Evolutionary conservation across 805 yeast genomes (phyloP), one percentile per base, ranked within the genome.

Genomic region (Pichia kluyveri): DNA sequence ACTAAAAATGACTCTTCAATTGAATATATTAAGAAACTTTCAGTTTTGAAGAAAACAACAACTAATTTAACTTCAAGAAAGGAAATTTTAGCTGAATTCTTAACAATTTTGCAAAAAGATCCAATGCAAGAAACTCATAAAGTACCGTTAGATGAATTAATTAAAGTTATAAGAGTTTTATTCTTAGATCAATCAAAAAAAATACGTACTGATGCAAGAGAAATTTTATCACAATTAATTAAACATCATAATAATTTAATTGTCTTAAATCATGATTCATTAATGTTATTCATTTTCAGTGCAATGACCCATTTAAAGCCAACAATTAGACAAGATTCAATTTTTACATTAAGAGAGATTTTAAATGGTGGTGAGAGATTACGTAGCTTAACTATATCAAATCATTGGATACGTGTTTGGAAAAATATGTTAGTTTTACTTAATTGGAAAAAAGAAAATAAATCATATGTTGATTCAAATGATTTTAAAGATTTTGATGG

Each of bases 271-370:
- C 69, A 80, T 58, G 67, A 79, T 51, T 66, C 75, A 19, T 60
- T 84, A 47, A 73, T 85, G n/a, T 71, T 91, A 31, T 90, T 84
- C 61, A 72, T 91, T 17, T 85, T 84, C 56, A 83, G 91, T 45
- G 95, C 96, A 4, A 91, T 93, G 96, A 85, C 97, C 17, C 97
- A 93, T 62, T 84, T 93, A 39, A 76, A 76, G 31, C 81, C 88
- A 1, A 80, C 79, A 5, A 80, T 93, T 28, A 75, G 96, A 47
- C 76, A 78, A 41, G 89, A 86, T 51, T 79, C 95, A 2, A 77
- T 91, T 0, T 77, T 74, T 49, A 86, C 84, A 56, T 66, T 90
- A 27, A 70, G 73, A 38, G 70, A 81, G 4, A 60, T 89, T 46
- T 61, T 88, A n/a, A 69, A 73, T 41, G 66, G 72, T 3, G 48